Base-by-base conservation (phyloP, 2,329 filamentous ascomycete species). In the Rutstroemia sydowiana region DNA sequence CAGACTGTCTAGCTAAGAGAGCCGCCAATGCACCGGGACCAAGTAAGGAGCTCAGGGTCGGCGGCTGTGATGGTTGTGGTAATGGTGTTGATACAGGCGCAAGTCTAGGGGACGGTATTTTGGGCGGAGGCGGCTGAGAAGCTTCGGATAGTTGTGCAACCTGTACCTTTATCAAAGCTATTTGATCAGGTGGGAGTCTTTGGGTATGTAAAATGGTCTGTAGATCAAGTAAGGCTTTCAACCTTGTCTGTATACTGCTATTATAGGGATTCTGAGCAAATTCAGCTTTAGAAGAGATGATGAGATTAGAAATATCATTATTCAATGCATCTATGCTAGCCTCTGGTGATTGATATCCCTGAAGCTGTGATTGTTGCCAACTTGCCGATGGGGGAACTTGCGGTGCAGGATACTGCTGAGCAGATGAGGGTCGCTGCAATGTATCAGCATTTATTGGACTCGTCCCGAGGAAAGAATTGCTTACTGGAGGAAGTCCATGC, bases 221-320 rank as follows among this genome's bases (percentile, higher is more conserved):
- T 58, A 97, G 78, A 69, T 93, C 88, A 70, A 91, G 74, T 61
- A 96, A 79, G 57, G 90, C 89, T 71, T 88, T 87, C 65, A 95
- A 74, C 71, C 87, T 88, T 65, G 81, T 84, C 67, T 88, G 85
- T 66, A 88, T 77, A 70, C 82, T 80, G 70, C 76, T 71, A 74
- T 95, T 87, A 74, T 84, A 80, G 55, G 86, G 85, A 67, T 84
- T 88, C 59, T 80, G 80, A 59, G 85, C 83, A 71, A 88, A 86
- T 64, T 90, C 85, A 59, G 77, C 76, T 71, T 85, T 85, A 59
- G 85, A 84, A 60, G 79, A 79, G 64, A 77, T 71, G 67, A 95
- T 88, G 62, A 95, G 75, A 64, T 80, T 82, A 63, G 87, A 82
- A 67, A 96, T 84, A 71, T 96, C 90, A 73, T 79, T 80, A 71